Percentiles rank a stretch among this genome's conserved stretches.
These are phyloP conservation scores for Scedosporium minutisporum DNA, from an alignment of 2,329 filamentous ascomycete species.

Conservation along the genomic window DNA sequence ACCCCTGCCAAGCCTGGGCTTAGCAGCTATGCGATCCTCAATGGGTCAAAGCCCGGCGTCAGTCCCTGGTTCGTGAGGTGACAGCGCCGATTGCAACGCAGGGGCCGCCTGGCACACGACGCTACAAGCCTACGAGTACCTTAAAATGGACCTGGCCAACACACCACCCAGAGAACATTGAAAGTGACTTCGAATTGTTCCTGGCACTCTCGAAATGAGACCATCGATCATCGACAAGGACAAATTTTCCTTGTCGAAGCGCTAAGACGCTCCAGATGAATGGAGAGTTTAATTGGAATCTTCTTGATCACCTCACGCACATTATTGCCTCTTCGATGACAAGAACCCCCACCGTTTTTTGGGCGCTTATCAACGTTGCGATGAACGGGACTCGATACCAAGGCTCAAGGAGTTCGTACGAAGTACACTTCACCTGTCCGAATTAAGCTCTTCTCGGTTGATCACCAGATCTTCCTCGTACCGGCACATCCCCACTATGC, in stretches of 20 bases:
- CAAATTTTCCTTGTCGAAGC: not conserved
- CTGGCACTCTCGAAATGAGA: too few relatives aligned
- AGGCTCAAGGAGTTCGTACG: not conserved
- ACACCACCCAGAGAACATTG: not conserved
- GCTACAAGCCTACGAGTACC: not conserved
- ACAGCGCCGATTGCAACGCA: slow-evolving; percentile 1
- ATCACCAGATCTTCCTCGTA: not conserved
- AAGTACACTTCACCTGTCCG: not conserved
- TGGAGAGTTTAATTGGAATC: not conserved
- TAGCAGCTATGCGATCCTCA: not conserved
- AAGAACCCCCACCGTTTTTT: not conserved
- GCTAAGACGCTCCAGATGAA: not conserved
- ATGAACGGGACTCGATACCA: not conserved
- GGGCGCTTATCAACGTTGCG: not conserved
- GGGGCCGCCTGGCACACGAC: not conserved
- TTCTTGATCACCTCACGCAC: not conserved
- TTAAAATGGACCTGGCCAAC: not conserved
- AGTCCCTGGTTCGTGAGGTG: not conserved
- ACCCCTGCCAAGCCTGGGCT: slow-evolving; percentile 4
- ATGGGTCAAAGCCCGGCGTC: not conserved
- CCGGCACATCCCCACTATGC: not conserved
- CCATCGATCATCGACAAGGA: not conserved
- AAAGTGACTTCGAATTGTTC: too few relatives aligned
- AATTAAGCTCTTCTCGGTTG: not conserved
- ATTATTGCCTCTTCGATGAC: not conserved